Base-by-base conservation (phyloP, 371 early-diverging fungal species). In the Mortierella sp. region DNA sequence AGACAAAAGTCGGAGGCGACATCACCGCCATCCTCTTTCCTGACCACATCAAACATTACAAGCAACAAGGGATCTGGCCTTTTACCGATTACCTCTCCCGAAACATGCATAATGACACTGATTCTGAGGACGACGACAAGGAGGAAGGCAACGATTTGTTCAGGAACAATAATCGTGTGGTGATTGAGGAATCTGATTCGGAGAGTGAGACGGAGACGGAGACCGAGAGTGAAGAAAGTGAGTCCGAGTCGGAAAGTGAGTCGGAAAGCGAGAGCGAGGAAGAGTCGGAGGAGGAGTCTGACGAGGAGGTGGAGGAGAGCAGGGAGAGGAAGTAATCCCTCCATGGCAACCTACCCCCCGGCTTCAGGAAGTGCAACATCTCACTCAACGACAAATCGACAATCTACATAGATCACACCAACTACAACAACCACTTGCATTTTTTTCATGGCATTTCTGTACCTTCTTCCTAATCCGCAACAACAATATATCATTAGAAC, bases 1-100 rank as follows among this genome's bases (percentile, higher is more conserved):
- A 72, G 90, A 92, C 89, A 78, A 97, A 97, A 82, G 91, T 97
- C 21, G 91, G 90, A 28, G 97, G 96, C 44, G 96, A 96, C 80
- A 95, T 97, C 70, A 90, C 90, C 0, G 92, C 93, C 83, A 94
- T 96, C 24, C 88, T 97, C 34, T 93, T 96, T 76, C 93, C 95
- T 0, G 92, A 94, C 31, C 94, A 97, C 74, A 92, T 97, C 79
- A 96, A 96, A 82, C 79, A 92, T 31, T 84, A 97, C 48, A 93
- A 93, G 77, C 90, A 90, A 74, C 80, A 90, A 21, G 92, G 91
- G 13, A 89, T 90, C 88, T 94, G 96, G 95, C 94, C 92, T 74
- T 93, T 92, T 76, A 88, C 88, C 34, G 77, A 79, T 21, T 77
- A 77, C 10, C 44, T 73, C 48, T 26, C 80, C 6, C 60, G 47